phyloP scores from a whole-genome alignment of 2,329 filamentous ascomycete species.

The Ophiosphaerella herpotricha region DNA sequence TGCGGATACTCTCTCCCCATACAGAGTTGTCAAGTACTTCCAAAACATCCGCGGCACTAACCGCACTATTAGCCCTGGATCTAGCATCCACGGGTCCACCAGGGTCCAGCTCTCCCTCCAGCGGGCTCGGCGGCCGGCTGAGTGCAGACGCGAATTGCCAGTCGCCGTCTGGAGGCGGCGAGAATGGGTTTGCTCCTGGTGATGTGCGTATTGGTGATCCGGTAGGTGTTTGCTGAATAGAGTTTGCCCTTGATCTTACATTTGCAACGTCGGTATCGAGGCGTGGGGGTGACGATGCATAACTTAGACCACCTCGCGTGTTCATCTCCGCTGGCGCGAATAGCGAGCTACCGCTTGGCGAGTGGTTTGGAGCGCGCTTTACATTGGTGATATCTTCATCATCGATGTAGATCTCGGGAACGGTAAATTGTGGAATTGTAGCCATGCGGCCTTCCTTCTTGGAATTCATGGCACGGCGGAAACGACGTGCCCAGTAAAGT shows the following conservation, averaged over 20 bases:
- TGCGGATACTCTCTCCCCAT: conserved; percentile 90
- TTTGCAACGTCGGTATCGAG: conserved; percentile 28
- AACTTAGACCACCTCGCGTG: conserved; percentile 30
- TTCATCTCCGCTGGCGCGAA: conserved; percentile 39
- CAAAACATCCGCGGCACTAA: conserved; percentile 77
- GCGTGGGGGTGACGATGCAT: conserved; percentile 31
- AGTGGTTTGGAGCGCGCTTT: conserved; percentile 39
- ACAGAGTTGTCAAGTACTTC: conserved; percentile 86
- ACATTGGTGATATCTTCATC: conserved; percentile 65
- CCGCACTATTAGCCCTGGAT: conserved; percentile 68
- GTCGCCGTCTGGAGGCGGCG: conserved; percentile 38
- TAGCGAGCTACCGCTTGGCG: conserved; percentile 39
- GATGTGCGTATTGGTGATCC: conserved; percentile 38
- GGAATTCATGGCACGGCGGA: conserved; percentile 73
- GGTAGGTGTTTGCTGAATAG: conserved; percentile 45
- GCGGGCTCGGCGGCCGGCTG: conserved; percentile 46
- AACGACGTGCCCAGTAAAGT: conserved; percentile 82
- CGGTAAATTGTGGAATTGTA: conserved; percentile 74
- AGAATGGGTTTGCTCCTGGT: conserved; percentile 36
- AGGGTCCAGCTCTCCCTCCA: conserved; percentile 30
- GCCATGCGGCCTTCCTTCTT: conserved; percentile 77
- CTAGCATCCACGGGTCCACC: conserved; percentile 49
- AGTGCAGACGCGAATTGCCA: conserved; percentile 55
- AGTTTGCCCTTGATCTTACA: conserved; percentile 42
- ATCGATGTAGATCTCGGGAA: conserved; percentile 90